These are phyloP conservation scores for Paramecium primaurelia DNA, from an alignment of 73 alveolate genomes.

Conservation along the genomic window DNA sequence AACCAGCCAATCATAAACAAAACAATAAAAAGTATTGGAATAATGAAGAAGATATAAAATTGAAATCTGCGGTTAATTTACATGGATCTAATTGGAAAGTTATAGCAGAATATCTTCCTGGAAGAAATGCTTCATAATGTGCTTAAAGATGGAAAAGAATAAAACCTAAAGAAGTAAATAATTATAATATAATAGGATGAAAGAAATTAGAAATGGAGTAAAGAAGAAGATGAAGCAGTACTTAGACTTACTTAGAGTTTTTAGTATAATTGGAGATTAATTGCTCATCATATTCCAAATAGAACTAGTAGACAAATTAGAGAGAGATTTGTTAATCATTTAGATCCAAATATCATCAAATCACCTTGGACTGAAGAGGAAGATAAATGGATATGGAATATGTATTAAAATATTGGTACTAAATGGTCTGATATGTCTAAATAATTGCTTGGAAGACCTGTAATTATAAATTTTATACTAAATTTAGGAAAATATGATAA, in stretches of 20 bases:
- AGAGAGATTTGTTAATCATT: slow-evolving; percentile 96
- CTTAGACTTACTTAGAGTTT: neutral
- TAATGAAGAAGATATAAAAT: neutral
- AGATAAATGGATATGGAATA: slow-evolving; percentile 45
- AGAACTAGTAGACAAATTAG: slow-evolving; percentile 92
- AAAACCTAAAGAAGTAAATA: slow-evolving; percentile 5
- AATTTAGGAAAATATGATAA: slow-evolving; percentile 40
- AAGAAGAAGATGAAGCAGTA: slow-evolving; percentile 46
- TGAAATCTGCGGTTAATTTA: neutral
- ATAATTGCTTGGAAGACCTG: slow-evolving; percentile 50
- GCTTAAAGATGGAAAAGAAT: slow-evolving; percentile 59
- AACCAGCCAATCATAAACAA: neutral
- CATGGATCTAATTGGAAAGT: slow-evolving; percentile 33
- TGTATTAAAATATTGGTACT: slow-evolving; percentile 38
- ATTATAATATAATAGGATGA: neutral
- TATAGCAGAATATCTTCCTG: slow-evolving; percentile 40
- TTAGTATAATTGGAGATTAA: slow-evolving; percentile 34
- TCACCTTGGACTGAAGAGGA: slow-evolving; percentile 92
- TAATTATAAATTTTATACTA: neutral
- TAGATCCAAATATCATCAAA: slow-evolving; percentile 89
- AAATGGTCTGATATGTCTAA: slow-evolving; percentile 56
- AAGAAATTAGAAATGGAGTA: slow-evolving; percentile 42
- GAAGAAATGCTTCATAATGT: slow-evolving; percentile 58
- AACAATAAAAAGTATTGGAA: neutral
- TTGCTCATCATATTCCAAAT: slow-evolving; percentile 33